phyloP scores from a whole-genome alignment of 352 stramenopile genomes.

The Phytophthora citricola region DNA sequence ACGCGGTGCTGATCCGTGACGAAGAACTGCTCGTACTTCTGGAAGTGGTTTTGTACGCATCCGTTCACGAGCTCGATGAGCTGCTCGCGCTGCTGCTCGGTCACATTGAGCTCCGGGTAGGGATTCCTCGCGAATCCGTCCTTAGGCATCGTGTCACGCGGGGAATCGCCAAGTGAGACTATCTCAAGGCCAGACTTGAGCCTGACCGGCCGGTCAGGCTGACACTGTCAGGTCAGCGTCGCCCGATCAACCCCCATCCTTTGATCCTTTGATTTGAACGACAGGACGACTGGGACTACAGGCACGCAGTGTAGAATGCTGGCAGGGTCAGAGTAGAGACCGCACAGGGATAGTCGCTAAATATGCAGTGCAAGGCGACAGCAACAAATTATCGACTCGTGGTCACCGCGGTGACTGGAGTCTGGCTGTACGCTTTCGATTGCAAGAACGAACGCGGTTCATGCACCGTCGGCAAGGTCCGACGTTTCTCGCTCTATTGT shows the following conservation, averaged over 20 bases:
- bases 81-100: slow-evolving; percentile 24
- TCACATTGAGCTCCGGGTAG: slow-evolving; percentile 35
- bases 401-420: neutral
- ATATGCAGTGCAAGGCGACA: slow-evolving; percentile 6
- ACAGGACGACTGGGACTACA: slow-evolving; percentile 6
- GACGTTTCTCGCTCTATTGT: slow-evolving; percentile 1
- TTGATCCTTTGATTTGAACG: slow-evolving; percentile 24
- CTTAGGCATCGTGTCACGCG: slow-evolving; percentile 26
- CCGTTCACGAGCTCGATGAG: slow-evolving; percentile 38
- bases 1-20: slow-evolving; percentile 33
- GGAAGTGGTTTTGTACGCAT: slow-evolving; percentile 41
- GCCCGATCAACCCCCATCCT: slow-evolving; percentile 8
- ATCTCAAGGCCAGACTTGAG: slow-evolving; percentile 13
- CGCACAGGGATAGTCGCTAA: slow-evolving; percentile 21
- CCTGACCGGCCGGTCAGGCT: neutral
- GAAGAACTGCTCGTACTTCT: slow-evolving; percentile 53
- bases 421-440: slow-evolving; percentile 7
- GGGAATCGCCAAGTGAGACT: slow-evolving; percentile 18
- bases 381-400: slow-evolving; percentile 8
- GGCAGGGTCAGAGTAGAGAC: slow-evolving; percentile 19
- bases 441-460: neutral
- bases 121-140: slow-evolving; percentile 34
- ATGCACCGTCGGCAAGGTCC: slow-evolving; percentile 7
- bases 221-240: neutral
- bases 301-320: slow-evolving; percentile 18